A percentile compares a stretch with the other conserved stretches of the same genome.
Conservation (phyloP, 805 yeast species). For the Wickerhamiella galacta region DNA sequence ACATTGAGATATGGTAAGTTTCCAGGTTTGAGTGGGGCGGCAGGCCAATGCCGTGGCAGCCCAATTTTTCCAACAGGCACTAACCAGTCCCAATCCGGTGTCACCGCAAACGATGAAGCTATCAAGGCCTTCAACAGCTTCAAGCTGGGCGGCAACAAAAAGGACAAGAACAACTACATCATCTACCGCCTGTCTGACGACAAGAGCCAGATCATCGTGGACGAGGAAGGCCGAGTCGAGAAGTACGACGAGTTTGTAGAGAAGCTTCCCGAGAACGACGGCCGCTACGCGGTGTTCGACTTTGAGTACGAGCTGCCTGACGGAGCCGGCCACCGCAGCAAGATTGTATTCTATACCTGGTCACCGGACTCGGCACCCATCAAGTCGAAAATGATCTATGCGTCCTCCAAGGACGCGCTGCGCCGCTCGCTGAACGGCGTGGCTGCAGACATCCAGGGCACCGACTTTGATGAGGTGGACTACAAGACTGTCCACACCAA, state of each 20-base stretch:
- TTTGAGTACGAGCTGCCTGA: constrained; percentile 82
- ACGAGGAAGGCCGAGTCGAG: constrained; percentile 53
- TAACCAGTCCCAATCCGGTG: constrained; percentile 28
- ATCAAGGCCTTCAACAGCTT: constrained; percentile 87
- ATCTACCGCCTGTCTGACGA: constrained; percentile 65
- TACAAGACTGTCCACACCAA: constrained; percentile 82
- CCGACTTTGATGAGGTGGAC: constrained; percentile 93
- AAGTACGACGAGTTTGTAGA: constrained; percentile 78
- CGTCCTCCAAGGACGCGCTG: constrained; percentile 93
- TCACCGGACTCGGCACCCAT: constrained; percentile 95
- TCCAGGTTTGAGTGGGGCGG: neutral
- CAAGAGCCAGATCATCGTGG: constrained; percentile 85
- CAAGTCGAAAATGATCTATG: constrained; percentile 91
- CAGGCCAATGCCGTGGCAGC: neutral
- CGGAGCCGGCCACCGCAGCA: constrained; percentile 85
- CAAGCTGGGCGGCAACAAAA: constrained; percentile 66
- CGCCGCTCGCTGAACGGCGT: constrained; percentile 96
- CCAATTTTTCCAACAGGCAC: neutral
- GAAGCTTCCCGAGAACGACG: constrained; percentile 86
- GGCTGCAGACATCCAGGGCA: constrained; percentile 89
- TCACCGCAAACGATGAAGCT: constrained; percentile 79
- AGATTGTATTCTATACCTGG: constrained; percentile 71
- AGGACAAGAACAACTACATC: constrained; percentile 49
- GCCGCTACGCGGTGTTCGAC: constrained; percentile 93
- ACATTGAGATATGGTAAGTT: neutral